Evolutionary conservation across 2,329 filamentous ascomycete species (phyloP).

Genomic region (Epichloe gansuensis): DNA sequence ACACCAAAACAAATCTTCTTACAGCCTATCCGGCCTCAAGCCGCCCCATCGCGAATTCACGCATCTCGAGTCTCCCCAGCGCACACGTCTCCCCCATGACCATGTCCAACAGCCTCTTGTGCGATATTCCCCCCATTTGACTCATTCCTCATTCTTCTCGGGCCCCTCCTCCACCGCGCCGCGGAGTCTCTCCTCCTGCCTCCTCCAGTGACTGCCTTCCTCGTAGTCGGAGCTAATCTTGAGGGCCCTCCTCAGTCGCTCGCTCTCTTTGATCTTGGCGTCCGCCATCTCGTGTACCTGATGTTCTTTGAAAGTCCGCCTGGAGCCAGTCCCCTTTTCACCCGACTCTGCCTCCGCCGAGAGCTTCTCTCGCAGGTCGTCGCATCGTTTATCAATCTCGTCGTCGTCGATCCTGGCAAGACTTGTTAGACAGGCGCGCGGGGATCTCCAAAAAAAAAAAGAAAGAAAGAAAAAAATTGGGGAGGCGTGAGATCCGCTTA

Average conservation of each 20-base stretch:
- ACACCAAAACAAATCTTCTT: neutral
- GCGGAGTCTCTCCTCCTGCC: constrained; percentile 58
- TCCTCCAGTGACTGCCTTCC: constrained; percentile 75
- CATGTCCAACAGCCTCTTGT: too few species aligned
- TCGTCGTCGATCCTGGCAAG: constrained; percentile 61
- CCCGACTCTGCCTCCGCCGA: constrained; percentile 24
- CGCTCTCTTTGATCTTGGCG: constrained; percentile 92
- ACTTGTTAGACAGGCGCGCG: constrained; percentile 5
- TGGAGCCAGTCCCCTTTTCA: constrained; percentile 21
- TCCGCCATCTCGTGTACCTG: constrained; percentile 94
- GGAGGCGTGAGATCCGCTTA: constrained; percentile 18
- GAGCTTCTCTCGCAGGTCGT: constrained; percentile 29
- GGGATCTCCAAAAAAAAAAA: neutral
- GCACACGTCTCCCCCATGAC: neutral
- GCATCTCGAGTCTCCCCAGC: neutral
- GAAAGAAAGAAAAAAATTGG: neutral
- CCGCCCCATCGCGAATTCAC: too few species aligned
- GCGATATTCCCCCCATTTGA: too few species aligned
- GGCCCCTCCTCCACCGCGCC: constrained; percentile 28
- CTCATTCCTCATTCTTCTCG: constrained; percentile 7
- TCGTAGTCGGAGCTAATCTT: constrained; percentile 79
- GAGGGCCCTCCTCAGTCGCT: constrained; percentile 71
- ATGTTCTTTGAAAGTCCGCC: constrained; percentile 63
- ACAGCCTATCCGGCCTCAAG: neutral
- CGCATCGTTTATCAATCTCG: constrained; percentile 61